A percentile compares a stretch with the other conserved stretches of the same genome.
Evolutionary conservation across 1,284 basidiomycete species (phyloP).

Genomic region (Cystobasidium slooffiae): DNA sequence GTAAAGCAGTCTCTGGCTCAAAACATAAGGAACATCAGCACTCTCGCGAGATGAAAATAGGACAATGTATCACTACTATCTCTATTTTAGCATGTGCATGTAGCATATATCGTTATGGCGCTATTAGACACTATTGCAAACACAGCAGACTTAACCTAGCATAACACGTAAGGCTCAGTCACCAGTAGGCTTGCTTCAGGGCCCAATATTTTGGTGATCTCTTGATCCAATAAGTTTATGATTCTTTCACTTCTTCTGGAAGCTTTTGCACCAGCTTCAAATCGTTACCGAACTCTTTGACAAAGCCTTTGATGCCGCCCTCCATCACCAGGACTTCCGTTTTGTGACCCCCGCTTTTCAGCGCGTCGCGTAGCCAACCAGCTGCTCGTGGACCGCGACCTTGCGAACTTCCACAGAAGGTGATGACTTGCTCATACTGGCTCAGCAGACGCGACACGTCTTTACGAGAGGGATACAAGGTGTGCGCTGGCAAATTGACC

Average conservation of each 20-base stretch:
- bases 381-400: slow-evolving; percentile 41
- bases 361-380: slow-evolving; percentile 32
- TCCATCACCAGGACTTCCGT: slow-evolving; percentile 31
- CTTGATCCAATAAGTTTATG: slow-evolving; percentile 59
- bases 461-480: slow-evolving; percentile 22
- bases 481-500: slow-evolving; percentile 39
- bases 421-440: slow-evolving; percentile 1
- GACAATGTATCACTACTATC: neutral
- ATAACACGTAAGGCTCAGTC: no score
- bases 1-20: neutral
- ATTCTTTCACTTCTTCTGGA: slow-evolving; percentile 73
- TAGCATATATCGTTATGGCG: slow-evolving; percentile 11
- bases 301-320: slow-evolving; percentile 40
- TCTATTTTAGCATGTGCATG: neutral
- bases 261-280: slow-evolving; percentile 67
- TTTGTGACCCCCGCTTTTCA: neutral
- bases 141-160: no score
- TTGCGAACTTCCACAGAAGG: slow-evolving; percentile 38
- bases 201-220: neutral
- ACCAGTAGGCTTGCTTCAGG: no score
- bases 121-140: no score
- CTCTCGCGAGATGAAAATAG: neutral
- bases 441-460: slow-evolving; percentile 2
- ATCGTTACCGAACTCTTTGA: slow-evolving; percentile 16
- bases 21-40: neutral